Conservation (phyloP, 192 early-diverging fungal genomes). For the Dissophora globulifera region DNA sequence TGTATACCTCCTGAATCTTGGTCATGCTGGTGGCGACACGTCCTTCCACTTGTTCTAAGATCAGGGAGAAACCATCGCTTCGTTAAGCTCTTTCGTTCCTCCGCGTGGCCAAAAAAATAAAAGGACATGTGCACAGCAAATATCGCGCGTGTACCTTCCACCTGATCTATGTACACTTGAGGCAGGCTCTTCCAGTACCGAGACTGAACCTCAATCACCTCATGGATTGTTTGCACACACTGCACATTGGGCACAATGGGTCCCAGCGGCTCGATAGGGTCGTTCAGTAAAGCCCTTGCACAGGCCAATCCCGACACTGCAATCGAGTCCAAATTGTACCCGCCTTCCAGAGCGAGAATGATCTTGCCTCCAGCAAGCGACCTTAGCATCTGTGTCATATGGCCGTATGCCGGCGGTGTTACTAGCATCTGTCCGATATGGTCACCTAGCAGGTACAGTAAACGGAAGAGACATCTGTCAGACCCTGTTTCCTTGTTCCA, state of each 20-base stretch:
- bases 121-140: background rate
- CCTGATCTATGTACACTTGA: constrained; percentile 36
- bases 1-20: constrained; percentile 17
- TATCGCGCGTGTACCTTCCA: constrained; percentile 46
- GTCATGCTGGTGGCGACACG: background rate
- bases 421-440: constrained; percentile 87
- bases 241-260: constrained; percentile 52
- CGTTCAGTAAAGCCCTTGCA: constrained; percentile 74
- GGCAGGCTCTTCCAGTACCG: constrained; percentile 60
- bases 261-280: constrained; percentile 57
- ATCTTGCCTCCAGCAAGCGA: constrained; percentile 76
- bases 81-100: too few relatives aligned
- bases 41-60: constrained; percentile 10
- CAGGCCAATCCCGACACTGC: constrained; percentile 82
- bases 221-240: constrained; percentile 59
- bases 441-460: constrained; percentile 75
- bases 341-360: constrained; percentile 92
- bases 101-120: background rate
- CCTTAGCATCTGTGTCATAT: constrained; percentile 88
- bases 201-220: constrained; percentile 59
- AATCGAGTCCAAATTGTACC: constrained; percentile 84
- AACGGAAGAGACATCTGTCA: too few relatives aligned
- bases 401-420: constrained; percentile 82
- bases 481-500: background rate
- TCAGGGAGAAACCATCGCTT: too few relatives aligned